Conservation (phyloP, 345 rosid species). For the Gossypium ekmanianum region DNA sequence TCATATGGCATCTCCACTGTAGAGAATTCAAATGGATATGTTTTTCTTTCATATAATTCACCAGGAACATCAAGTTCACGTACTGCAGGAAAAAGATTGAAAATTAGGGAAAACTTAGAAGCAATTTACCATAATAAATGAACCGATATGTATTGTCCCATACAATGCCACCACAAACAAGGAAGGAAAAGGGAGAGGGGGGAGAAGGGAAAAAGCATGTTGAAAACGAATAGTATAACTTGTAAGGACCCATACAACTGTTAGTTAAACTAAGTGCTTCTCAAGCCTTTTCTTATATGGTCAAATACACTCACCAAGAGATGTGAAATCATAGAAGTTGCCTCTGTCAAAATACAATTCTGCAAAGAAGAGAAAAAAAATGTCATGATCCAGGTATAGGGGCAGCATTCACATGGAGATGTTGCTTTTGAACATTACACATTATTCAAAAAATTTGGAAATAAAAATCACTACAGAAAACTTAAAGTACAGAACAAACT, state of each 20-base stretch:
- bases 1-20: constrained; percentile 59
- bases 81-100: constrained; percentile 8
- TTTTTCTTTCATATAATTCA: constrained; percentile 22
- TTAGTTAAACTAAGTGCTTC: not conserved
- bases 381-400: not conserved
- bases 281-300: not conserved
- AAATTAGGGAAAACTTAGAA: constrained; percentile 3
- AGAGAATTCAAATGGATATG: constrained; percentile 58
- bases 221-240: not conserved
- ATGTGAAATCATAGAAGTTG: constrained; percentile 58
- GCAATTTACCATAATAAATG: not conserved
- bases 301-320: constrained; percentile 45
- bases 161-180: constrained; percentile 1
- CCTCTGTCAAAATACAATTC: constrained; percentile 52
- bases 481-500: not conserved
- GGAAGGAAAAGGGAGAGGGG: not conserved
- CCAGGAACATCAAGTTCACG: constrained; percentile 25
- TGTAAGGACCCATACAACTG: constrained; percentile 4
- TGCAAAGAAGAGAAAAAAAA: constrained; percentile 24
- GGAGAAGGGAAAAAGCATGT: not conserved
- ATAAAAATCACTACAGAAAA: not conserved
- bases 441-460: not conserved
- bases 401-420: not conserved
- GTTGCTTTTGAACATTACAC: not conserved
- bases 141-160: not conserved